Base-by-base conservation (phyloP, 768 basidiomycete species). In the Mycena leptocephala region DNA sequence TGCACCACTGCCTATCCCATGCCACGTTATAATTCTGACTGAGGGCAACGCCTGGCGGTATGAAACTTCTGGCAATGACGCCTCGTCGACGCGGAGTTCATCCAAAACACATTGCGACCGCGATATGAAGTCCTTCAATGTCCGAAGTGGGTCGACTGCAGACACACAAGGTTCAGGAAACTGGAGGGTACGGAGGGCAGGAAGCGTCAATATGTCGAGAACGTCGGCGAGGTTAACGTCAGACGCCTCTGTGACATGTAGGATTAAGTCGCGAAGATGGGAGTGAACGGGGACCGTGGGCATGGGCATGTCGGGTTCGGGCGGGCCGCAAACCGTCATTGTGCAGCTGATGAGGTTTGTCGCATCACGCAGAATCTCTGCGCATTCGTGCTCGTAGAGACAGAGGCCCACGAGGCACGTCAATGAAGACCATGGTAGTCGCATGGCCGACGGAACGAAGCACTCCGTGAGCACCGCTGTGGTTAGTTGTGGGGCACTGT, bases 341-440 rank as follows among this genome's bases (percentile, higher is more conserved):
- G 43, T 65, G 64, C 28, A 51, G 22, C 24, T 26, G 16, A 46
- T 16, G 30, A 65, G 64, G 11, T 65, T 28, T 20, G 64, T 30
- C 20, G 43, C 28, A 0, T 20, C 4, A 10, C 10, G 32, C 41
- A 65, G 22, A 28, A 65, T 46, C 26, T 46, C 43, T 28, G 22
- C 43, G 43, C 43, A 65, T 32, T 65, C 64, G 22, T 65, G 39
- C 64, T 46, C 43, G 18, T 48, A 65, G 14, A 65, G 64, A 14
- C 64, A 65, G 11, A 30, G 28, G 16, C 43, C 43, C 46, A 48
- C 64, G 14, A 56, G 55, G 28, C 9, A 22, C 3, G 62, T 72
- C 1, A 72, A 20, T 39, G 64, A 62, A 16, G 59, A 22, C 71
- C 71, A 72, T 4, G 71, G 71, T 3, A 72, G 48, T 22, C 5